Evolutionary conservation across 2,329 filamentous ascomycete species (phyloP).

Genomic region (Hawksworthiomyces lignivorus): DNA sequence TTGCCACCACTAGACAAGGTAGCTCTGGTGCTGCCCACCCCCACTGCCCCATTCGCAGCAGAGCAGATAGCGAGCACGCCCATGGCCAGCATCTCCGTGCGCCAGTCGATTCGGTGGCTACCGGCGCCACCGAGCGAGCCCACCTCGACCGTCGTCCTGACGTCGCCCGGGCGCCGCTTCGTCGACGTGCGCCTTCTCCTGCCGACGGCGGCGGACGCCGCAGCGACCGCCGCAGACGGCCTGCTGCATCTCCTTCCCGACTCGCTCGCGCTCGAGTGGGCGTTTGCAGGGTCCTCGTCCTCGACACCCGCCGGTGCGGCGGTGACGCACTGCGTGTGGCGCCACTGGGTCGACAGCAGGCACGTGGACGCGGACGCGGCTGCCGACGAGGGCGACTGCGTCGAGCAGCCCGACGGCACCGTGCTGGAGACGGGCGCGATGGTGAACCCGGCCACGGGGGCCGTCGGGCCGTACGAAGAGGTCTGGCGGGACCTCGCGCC

Average conservation of each 20-base stretch:
- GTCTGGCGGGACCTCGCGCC: constrained; percentile 44
- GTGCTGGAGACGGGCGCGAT: constrained; percentile 53
- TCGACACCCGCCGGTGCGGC: constrained; percentile 23
- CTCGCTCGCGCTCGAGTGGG: constrained; percentile 49
- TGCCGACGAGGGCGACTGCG: constrained; percentile 51
- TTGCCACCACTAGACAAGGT: too few relatives aligned
- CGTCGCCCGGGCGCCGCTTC: constrained; percentile 48
- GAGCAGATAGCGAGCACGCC: too few relatives aligned
- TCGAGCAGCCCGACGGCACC: constrained; percentile 30
- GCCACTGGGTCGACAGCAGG: constrained; percentile 54
- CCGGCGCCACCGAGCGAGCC: too few relatives aligned
- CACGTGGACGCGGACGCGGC: constrained; percentile 28
- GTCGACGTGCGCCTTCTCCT: constrained; percentile 52
- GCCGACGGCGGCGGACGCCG: not conserved
- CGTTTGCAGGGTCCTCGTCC: constrained; percentile 50
- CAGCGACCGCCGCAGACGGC: constrained; percentile 10
- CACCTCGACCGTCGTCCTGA: constrained; percentile 58
- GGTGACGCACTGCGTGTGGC: constrained; percentile 37
- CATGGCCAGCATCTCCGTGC: too few relatives aligned
- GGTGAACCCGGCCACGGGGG: constrained; percentile 47
- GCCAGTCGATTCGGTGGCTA: too few relatives aligned
- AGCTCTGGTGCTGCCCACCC: too few relatives aligned
- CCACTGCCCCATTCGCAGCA: too few relatives aligned
- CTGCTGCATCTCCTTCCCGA: not conserved
- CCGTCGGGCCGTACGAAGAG: constrained; percentile 54